Base-by-base conservation (phyloP, 2,329 filamentous ascomycete genomes). In the Fusarium equiseti region DNA sequence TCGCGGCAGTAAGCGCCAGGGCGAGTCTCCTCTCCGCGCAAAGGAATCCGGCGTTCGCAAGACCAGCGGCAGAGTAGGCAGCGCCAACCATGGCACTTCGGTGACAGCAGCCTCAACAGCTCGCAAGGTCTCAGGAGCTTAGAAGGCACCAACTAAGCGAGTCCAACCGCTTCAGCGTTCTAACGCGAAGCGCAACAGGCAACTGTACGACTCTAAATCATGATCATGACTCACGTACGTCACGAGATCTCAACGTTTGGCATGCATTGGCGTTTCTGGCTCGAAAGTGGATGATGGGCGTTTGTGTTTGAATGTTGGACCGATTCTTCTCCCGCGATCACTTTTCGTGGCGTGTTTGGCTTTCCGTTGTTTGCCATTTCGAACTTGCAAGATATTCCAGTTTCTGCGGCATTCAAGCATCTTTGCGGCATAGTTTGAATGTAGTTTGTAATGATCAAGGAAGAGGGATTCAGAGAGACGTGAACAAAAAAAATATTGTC, bases 11-110 rank as follows among this genome's bases (percentile, higher is more conserved):
- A 88, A 87, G 77, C 83, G 87, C 32, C 83, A 83, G 38, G 83
- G 74, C 52, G 87, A 87, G 53, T 83, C 86, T 35, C 79, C 85
- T 51, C 80, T 86, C 22, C 83, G 86, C 22, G 80, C 81, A 70
- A 88, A 86, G 76, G 85, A 88, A 60, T 81, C 83, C 31, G 81
- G 80, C 10, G 89, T 91, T 48, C 86, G 90, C 66, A 92, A 92
- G 83, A 90, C 87, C 7, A 91, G 89, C 73, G 89, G 89, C 40
- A 85, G 90, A 44, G 82, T 91, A 16, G 89, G 88, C 52, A 91
- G 89, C 77, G 82, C 87, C 61, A 86, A 82, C 72, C 79, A 76
- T 54, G 77, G 81, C 35, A 80, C 79, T 22, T 81, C 82, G n/a
- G 81, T 80, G 55, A 81, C 79, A 43, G 81, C 81, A 63, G 77